Evolutionary conservation across 1,139 yeast species (phyloP).

Genomic region (Candida labiduridarum): DNA sequence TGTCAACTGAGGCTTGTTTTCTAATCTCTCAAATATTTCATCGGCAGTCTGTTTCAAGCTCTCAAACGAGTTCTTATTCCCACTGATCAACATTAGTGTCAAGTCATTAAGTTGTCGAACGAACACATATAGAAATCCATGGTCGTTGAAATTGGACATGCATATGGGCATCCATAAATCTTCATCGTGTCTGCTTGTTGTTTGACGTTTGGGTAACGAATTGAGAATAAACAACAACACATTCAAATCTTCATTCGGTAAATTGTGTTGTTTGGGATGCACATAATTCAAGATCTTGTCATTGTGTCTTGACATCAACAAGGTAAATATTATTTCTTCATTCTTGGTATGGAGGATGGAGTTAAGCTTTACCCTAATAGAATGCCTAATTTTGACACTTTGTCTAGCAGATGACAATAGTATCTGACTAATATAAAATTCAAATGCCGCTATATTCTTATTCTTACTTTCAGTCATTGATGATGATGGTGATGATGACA

Average conservation of each 20-base stretch:
- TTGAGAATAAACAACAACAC: conserved; percentile 33
- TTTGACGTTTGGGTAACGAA: conserved; percentile 20
- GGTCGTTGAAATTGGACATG: conserved; percentile 83
- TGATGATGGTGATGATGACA: background rate
- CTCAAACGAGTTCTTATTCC: conserved; percentile 81
- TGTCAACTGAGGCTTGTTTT: conserved; percentile 33
- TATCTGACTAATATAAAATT: conserved; percentile 30
- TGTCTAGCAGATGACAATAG: conserved; percentile 32
- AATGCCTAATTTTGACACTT: conserved; percentile 35
- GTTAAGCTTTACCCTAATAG: conserved; percentile 35
- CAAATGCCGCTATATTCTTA: conserved; percentile 19
- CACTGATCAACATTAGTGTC: conserved; percentile 73
- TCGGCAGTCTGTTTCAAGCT: conserved; percentile 66
- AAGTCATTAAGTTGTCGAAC: conserved; percentile 59
- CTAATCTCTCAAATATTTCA: conserved; percentile 49
- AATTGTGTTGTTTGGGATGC: conserved; percentile 38
- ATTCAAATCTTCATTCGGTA: conserved; percentile 35
- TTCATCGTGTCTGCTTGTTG: conserved; percentile 33
- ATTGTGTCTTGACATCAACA: conserved; percentile 23
- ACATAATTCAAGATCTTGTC: conserved; percentile 29
- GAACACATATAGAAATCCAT: conserved; percentile 84
- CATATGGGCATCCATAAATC: conserved; percentile 96
- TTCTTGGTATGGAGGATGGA: conserved; percentile 10
- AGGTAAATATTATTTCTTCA: conserved; percentile 38
- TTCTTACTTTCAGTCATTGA: conserved; percentile 9